These are phyloP conservation scores for Sporothrix sp. DNA, from an alignment of 2,329 filamentous ascomycete species.

Conservation along the genomic window DNA sequence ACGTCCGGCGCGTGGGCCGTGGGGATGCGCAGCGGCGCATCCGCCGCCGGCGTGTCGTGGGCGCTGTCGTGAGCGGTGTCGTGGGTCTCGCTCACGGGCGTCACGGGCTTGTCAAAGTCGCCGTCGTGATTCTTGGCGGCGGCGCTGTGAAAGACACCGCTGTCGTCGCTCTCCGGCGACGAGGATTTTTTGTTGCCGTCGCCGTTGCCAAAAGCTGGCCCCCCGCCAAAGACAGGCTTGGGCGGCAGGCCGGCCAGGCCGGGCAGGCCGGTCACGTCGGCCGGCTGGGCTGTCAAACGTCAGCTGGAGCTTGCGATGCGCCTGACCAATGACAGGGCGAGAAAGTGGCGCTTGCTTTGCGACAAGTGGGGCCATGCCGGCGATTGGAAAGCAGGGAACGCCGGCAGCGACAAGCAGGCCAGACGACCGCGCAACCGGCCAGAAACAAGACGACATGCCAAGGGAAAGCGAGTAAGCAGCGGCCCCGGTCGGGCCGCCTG, in stretches of 20 bases:
- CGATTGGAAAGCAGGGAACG: background rate
- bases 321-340: background rate
- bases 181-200: background rate
- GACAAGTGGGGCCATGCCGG: background rate
- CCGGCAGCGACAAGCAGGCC: background rate
- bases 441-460: background rate
- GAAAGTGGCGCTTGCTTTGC: background rate
- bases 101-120: constrained; percentile 8
- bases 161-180: background rate
- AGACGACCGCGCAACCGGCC: background rate
- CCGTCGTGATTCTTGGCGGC: background rate
- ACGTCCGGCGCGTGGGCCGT: background rate
- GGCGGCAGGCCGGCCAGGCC: background rate
- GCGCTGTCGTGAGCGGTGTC: background rate
- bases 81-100: constrained; percentile 7
- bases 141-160: background rate
- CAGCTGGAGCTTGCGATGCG: too few species aligned
- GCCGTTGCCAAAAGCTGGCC: background rate
- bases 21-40: background rate
- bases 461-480: too few species aligned
- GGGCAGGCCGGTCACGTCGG: background rate
- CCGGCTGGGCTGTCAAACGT: too few species aligned
- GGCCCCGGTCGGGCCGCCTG: too few species aligned
- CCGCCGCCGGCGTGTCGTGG: background rate
- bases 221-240: background rate